These are phyloP conservation scores for Podaxis carcinomalis DNA, from an alignment of 768 basidiomycete genomes.

Conservation along the genomic window DNA sequence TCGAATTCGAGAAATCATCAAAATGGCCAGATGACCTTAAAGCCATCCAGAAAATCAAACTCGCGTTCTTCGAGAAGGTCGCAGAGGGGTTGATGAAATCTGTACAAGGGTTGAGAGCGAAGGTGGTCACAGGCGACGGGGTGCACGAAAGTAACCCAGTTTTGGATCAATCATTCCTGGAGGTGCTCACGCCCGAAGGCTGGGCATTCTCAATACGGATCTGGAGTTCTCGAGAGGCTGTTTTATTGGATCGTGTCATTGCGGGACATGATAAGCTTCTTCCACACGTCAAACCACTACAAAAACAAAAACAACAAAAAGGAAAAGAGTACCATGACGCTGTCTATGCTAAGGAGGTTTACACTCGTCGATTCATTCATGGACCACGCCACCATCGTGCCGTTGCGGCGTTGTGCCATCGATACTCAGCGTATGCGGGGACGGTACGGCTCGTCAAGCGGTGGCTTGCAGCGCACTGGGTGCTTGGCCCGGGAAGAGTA, in stretches of 20 bases:
- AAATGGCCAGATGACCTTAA: conserved; percentile 93
- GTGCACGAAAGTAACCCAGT: conserved; percentile 42
- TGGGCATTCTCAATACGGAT: conserved; percentile 85
- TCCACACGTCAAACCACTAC: conserved; percentile 32
- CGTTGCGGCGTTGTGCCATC: conserved; percentile 74
- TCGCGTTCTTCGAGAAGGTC: conserved; percentile 85
- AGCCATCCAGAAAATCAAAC: conserved; percentile 91
- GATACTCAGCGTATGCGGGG: conserved; percentile 72
- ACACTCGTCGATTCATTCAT: conserved; percentile 71
- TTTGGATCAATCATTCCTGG: conserved; percentile 67
- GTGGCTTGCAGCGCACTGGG: conserved; percentile 90
- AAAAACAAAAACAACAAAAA: conserved; percentile 34
- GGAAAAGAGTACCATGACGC: conserved; percentile 53
- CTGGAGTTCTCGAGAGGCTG: conserved; percentile 83
- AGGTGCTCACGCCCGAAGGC: conserved; percentile 75
- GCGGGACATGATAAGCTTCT: conserved; percentile 37
- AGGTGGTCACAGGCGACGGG: conserved; percentile 55
- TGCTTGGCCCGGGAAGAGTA: conserved; percentile 63
- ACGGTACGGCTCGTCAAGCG: conserved; percentile 88
- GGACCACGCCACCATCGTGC: conserved; percentile 84
- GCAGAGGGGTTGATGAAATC: conserved; percentile 58
- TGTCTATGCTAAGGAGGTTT: conserved; percentile 50
- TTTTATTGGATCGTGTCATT: conserved; percentile 68
- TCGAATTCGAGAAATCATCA: conserved; percentile 91
- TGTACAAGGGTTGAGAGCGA: conserved; percentile 46